Evolutionary conservation across 2,329 filamentous ascomycete genomes (phyloP).

Genomic region (Simplicillium aogashimaense): DNA sequence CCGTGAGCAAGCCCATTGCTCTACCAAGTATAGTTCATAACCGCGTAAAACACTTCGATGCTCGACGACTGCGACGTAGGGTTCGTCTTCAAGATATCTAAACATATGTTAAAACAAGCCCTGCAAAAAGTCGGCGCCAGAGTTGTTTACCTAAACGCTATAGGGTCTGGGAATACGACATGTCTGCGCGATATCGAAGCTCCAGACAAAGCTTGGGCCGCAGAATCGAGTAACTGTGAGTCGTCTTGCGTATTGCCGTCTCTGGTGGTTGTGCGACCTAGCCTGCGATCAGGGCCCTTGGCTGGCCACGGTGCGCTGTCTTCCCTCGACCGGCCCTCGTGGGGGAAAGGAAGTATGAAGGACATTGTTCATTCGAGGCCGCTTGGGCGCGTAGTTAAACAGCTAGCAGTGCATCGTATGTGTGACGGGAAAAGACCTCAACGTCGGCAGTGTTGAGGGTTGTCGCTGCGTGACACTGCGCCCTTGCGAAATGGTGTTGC

Average conservation of each 20-base stretch:
- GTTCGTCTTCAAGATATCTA: slow-evolving; percentile 78
- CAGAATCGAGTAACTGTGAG: slow-evolving; percentile 7
- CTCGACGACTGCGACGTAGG: slow-evolving; percentile 63
- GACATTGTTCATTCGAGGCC: slow-evolving; percentile 26
- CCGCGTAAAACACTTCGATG: slow-evolving; percentile 61
- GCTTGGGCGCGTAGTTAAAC: slow-evolving; percentile 7
- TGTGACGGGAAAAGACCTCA: no score
- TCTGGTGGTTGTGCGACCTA: slow-evolving; percentile 11
- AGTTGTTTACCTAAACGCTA: slow-evolving; percentile 39
- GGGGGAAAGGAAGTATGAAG: slow-evolving; percentile 24
- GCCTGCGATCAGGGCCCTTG: slow-evolving; percentile 12
- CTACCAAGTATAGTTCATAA: slow-evolving; percentile 89
- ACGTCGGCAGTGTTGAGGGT: no score
- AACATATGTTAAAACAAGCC: background rate
- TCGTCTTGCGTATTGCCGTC: slow-evolving; percentile 13
- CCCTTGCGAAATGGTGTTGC: background rate
- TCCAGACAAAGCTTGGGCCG: slow-evolving; percentile 10
- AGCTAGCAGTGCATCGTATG: no score
- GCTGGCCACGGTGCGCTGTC: slow-evolving; percentile 13
- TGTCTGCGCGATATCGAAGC: slow-evolving; percentile 26
- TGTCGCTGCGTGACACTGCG: background rate
- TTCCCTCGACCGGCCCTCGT: slow-evolving; percentile 16
- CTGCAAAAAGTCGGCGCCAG: background rate
- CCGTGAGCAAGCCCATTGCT: slow-evolving; percentile 95
- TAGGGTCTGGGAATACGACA: slow-evolving; percentile 48